A percentile compares a stretch with the other conserved stretches of the same genome.
Conservation (phyloP, 495 filamentous ascomycete species). For the Neurospora discreta region DNA sequence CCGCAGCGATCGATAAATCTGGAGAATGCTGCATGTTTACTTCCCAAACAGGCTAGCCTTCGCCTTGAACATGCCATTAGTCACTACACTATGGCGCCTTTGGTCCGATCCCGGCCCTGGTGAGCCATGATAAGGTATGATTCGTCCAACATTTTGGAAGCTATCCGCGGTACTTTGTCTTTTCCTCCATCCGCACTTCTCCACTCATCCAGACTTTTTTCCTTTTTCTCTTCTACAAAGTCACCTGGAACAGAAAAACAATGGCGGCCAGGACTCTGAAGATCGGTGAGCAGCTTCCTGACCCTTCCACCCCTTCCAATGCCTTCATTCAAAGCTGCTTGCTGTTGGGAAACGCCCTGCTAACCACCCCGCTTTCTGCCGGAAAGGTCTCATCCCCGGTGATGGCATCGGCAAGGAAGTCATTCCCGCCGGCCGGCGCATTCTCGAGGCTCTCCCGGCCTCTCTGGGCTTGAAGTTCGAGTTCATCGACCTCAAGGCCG, state of each 20-base stretch:
- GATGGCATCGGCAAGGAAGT: conserved; percentile 98
- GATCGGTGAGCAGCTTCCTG: conserved; percentile 39
- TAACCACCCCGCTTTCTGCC: conserved; percentile 1
- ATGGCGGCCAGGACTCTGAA: conserved; percentile 48
- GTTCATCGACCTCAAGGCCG: conserved; percentile 84
- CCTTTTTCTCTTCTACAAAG: conserved; percentile 5
- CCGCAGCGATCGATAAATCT: neutral
- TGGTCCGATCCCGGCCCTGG: neutral
- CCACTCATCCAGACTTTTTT: neutral
- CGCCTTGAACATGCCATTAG: neutral
- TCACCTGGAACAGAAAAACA: conserved; percentile 17
- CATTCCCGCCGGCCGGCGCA: conserved; percentile 82
- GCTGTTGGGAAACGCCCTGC: neutral
- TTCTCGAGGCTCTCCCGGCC: conserved; percentile 80
- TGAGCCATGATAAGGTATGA: neutral
- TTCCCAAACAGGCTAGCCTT: neutral
- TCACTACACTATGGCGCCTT: neutral
- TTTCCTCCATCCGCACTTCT: neutral
- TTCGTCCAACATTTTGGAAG: neutral
- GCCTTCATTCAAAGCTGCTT: neutral
- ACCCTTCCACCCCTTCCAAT: conserved; percentile 1
- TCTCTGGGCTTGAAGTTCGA: conserved; percentile 83
- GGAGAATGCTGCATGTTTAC: neutral
- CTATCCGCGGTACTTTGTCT: neutral
- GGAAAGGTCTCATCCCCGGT: conserved; percentile 82